Evolutionary conservation across 495 filamentous ascomycete genomes (phyloP).

Genomic region (Podospora conica): DNA sequence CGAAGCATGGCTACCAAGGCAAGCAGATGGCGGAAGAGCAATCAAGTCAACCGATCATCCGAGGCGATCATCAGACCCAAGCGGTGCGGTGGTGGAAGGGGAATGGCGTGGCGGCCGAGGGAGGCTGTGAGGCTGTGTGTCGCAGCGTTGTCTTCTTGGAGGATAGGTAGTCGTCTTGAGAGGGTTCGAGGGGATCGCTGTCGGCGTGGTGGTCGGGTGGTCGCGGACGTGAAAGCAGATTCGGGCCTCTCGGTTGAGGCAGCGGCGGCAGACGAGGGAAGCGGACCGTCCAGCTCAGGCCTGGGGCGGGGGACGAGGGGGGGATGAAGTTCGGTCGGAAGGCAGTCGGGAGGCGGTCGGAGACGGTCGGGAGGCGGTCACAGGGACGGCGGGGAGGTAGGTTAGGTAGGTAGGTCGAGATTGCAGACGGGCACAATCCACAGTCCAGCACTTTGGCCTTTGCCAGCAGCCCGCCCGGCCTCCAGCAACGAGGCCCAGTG

Average conservation of each 20-base stretch:
- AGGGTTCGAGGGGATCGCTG: background rate
- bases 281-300: background rate
- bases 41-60: background rate
- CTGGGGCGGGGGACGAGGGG: background rate
- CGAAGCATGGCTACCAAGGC: background rate
- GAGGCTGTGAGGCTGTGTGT: background rate
- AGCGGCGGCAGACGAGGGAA: background rate
- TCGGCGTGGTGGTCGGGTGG: background rate
- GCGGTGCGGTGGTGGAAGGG: background rate
- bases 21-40: background rate
- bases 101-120: background rate
- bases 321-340: background rate
- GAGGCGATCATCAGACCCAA: background rate
- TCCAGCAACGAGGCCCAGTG: constrained; percentile 1
- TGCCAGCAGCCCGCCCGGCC: background rate
- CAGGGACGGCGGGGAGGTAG: constrained; percentile 12
- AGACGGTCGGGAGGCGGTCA: constrained; percentile 13
- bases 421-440: constrained; percentile 9
- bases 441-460: constrained; percentile 1
- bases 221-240: background rate
- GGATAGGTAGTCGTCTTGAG: background rate
- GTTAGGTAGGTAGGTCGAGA: constrained; percentile 12
- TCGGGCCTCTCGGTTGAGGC: background rate
- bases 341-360: constrained; percentile 3
- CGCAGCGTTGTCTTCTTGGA: background rate